phyloP scores from a whole-genome alignment of 768 basidiomycete species.

The Rhizopogon vinicolor region DNA sequence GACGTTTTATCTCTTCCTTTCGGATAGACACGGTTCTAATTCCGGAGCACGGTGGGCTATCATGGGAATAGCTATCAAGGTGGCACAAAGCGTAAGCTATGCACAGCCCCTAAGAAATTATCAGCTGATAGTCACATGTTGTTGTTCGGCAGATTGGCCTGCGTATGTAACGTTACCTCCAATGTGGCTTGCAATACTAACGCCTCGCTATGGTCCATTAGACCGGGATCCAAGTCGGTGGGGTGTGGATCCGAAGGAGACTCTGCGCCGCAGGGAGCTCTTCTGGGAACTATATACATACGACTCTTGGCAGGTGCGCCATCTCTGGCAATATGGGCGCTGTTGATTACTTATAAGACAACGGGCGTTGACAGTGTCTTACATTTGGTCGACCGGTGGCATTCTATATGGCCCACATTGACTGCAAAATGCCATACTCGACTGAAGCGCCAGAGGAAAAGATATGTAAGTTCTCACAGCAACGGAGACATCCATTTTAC shows the following conservation, averaged over 20 bases:
- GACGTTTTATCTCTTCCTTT: slow-evolving; percentile 66
- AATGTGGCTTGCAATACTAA: slow-evolving; percentile 2
- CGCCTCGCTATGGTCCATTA: slow-evolving; percentile 19
- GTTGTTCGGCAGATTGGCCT: slow-evolving; percentile 52
- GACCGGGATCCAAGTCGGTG: slow-evolving; percentile 70
- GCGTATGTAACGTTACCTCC: slow-evolving; percentile 38
- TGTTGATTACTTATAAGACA: slow-evolving; percentile 17
- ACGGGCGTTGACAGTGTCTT: slow-evolving; percentile 44
- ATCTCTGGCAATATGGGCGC: not conserved
- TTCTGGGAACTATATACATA: slow-evolving; percentile 58
- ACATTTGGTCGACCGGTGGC: slow-evolving; percentile 70
- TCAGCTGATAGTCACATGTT: slow-evolving; percentile 2
- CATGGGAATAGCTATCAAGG: slow-evolving; percentile 66
- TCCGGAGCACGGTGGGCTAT: slow-evolving; percentile 64
- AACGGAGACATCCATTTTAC: not conserved
- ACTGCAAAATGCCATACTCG: slow-evolving; percentile 55
- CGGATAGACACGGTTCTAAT: slow-evolving; percentile 62
- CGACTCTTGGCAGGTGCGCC: slow-evolving; percentile 29
- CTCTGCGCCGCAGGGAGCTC: slow-evolving; percentile 56
- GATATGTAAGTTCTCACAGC: slow-evolving; percentile 42
- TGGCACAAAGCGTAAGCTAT: slow-evolving; percentile 62
- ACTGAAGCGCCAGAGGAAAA: slow-evolving; percentile 50
- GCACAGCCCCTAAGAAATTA: slow-evolving; percentile 4
- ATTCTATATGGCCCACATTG: slow-evolving; percentile 61
- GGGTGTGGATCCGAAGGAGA: slow-evolving; percentile 53